A percentile compares a stretch with the other conserved stretches of the same genome.
These are phyloP conservation scores for Mallotus repandus DNA, from an alignment of 441 rosid genomes.

Conservation along the genomic window DNA sequence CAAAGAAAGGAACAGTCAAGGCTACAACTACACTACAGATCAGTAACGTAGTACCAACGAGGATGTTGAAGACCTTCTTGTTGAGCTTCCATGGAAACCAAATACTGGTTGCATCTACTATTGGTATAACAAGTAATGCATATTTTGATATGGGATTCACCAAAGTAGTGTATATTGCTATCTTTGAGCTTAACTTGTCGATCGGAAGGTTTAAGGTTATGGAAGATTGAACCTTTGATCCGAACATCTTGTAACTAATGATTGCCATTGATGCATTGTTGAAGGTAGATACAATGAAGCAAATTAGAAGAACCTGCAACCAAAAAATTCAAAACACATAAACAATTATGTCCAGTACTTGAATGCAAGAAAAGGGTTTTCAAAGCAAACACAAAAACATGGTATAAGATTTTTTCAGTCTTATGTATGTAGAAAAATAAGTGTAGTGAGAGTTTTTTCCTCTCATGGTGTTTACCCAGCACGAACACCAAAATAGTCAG, in stretches of 20 bases:
- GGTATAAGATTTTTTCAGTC: too few relatives aligned
- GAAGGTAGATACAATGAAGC: constrained; percentile 64
- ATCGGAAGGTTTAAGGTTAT: constrained; percentile 74
- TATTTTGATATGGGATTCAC: constrained; percentile 72
- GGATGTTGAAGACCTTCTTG: constrained; percentile 36
- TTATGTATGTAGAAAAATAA: too few relatives aligned
- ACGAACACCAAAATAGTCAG: too few relatives aligned
- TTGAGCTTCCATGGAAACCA: constrained; percentile 40
- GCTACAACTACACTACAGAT: constrained; percentile 62
- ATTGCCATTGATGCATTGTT: constrained; percentile 80
- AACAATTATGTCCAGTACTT: too few relatives aligned
- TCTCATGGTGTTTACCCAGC: too few relatives aligned
- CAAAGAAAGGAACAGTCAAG: constrained; percentile 64
- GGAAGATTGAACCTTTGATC: constrained; percentile 64
- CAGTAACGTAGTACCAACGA: constrained; percentile 51
- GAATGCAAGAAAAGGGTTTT: neutral
- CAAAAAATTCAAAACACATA: neutral
- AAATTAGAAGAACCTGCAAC: constrained; percentile 64
- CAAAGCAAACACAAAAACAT: neutral
- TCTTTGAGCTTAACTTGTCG: constrained; percentile 50
- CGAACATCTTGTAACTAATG: constrained; percentile 83
- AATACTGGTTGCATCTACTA: constrained; percentile 50
- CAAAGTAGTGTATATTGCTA: constrained; percentile 28
- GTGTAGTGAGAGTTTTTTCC: too few relatives aligned
- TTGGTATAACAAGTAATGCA: constrained; percentile 83